Percentiles rank a stretch among this genome's conserved stretches.
Conservation (phyloP, 2,329 filamentous ascomycete genomes). For the Trichoderma sp. region DNA sequence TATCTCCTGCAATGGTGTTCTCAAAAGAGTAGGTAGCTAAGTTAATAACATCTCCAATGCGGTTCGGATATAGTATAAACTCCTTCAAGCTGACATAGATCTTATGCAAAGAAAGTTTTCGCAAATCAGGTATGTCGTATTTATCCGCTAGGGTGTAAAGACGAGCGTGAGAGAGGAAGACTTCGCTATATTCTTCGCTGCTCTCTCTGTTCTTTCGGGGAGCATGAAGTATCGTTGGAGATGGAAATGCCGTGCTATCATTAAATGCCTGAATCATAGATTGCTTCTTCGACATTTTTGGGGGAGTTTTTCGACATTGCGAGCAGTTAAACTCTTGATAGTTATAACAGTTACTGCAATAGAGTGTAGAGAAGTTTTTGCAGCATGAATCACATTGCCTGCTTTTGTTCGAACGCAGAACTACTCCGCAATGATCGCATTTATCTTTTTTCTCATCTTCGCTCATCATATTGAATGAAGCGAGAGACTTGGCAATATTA, state of each 20-base stretch:
- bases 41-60: not conserved
- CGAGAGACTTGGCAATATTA: too few species aligned
- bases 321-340: too few species aligned
- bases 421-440: too few species aligned
- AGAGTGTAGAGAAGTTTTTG: too few species aligned
- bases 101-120: not conserved
- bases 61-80: not conserved
- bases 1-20: not conserved
- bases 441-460: too few species aligned
- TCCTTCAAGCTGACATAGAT: not conserved
- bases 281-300: not conserved
- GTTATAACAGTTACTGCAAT: too few species aligned
- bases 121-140: not conserved
- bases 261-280: not conserved
- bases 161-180: not conserved
- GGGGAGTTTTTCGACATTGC: too few species aligned
- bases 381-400: too few species aligned
- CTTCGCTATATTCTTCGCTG: not conserved
- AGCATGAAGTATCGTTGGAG: not conserved
- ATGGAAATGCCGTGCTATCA: not conserved
- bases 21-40: not conserved
- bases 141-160: conserved; percentile 8
- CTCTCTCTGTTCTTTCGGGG: not conserved
- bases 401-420: too few species aligned
- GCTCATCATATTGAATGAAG: too few species aligned